A percentile compares a stretch with the other conserved stretches of the same genome.
Conservation (phyloP, 495 filamentous ascomycete genomes). For the Xylaria grammica region DNA sequence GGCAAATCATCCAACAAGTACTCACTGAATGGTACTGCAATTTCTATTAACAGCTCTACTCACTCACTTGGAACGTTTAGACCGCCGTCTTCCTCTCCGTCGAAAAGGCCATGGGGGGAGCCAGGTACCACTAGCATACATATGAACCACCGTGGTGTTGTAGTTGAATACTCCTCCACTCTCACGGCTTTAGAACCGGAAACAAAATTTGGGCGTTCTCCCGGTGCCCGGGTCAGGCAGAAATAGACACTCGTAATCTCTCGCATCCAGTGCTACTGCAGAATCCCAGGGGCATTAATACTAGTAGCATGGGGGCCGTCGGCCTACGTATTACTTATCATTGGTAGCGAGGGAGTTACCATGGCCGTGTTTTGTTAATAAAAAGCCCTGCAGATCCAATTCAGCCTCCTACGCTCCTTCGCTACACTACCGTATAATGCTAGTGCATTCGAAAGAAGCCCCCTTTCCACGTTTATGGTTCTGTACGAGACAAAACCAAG, state of each 20-base stretch:
- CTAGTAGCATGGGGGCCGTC: neutral
- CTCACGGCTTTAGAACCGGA: neutral
- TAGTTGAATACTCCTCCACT: neutral
- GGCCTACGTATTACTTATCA: neutral
- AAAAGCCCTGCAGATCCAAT: neutral
- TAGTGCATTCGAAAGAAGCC: neutral
- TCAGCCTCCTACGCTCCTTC: neutral
- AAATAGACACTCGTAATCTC: conserved; percentile 1
- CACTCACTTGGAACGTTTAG: neutral
- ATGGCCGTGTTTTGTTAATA: neutral
- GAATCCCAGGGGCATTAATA: neutral
- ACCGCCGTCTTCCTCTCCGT: neutral
- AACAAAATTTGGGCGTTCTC: neutral
- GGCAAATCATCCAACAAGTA: neutral
- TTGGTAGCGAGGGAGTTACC: neutral
- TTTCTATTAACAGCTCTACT: neutral
- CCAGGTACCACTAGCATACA: neutral
- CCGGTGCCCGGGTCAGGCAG: neutral
- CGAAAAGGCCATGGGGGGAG: no score
- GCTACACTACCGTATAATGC: neutral
- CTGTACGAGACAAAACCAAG: neutral
- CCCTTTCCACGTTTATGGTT: neutral
- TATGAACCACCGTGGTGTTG: neutral
- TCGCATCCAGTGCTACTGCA: neutral
- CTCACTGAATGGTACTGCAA: neutral